A percentile compares a stretch with the other conserved stretches of the same genome.
Evolutionary conservation across 2,329 filamentous ascomycete genomes (phyloP).

Genomic region (Paecilomyces sp.): DNA sequence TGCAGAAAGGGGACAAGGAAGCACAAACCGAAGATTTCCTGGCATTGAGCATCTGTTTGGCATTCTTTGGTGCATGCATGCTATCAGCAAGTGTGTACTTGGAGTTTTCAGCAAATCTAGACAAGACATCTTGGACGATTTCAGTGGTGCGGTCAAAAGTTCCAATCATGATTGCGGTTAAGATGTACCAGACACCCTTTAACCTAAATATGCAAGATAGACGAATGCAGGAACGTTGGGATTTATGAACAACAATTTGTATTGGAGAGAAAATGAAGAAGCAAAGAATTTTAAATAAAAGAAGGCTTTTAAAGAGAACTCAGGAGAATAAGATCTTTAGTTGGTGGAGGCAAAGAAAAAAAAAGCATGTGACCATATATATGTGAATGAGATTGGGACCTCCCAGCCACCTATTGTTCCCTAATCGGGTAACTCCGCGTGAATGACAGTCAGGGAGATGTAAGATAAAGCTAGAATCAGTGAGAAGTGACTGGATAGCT

Average conservation of each 20-base stretch:
- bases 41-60: not conserved
- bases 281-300: not conserved
- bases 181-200: not conserved
- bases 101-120: not conserved
- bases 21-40: not conserved
- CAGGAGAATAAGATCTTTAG: not conserved
- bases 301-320: not conserved
- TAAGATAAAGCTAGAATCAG: not conserved
- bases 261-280: not conserved
- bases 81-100: conserved; percentile 3
- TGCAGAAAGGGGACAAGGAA: not conserved
- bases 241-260: not conserved
- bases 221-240: not conserved
- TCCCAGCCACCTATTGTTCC: not conserved
- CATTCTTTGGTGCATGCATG: conserved; percentile 3
- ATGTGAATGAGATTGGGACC: not conserved
- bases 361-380: not conserved
- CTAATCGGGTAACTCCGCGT: not conserved
- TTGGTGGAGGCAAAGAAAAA: not conserved
- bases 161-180: not conserved
- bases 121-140: not conserved
- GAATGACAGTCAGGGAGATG: not conserved
- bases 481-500: not conserved
- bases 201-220: not conserved
- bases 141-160: not conserved